Evolutionary conservation across 805 yeast genomes (phyloP).

Genomic region (Ogataea nitratoaversa): DNA sequence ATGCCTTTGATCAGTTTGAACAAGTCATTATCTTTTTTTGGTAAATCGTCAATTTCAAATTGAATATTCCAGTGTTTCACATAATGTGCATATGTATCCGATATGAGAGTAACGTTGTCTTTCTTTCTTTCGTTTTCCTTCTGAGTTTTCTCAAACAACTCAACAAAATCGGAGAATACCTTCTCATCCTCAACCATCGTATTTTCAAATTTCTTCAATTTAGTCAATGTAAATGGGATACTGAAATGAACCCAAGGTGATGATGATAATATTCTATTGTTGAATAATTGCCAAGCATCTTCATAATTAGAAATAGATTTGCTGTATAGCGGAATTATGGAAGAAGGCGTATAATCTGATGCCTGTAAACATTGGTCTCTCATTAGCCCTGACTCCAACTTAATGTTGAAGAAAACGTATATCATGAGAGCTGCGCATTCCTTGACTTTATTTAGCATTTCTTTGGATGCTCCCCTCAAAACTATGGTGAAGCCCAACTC

Average conservation of each 20-base stretch:
- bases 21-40: conserved; percentile 35
- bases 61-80: conserved; percentile 15
- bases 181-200: conserved; percentile 28
- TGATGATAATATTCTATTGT: conserved; percentile 60
- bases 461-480: conserved; percentile 73
- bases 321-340: conserved; percentile 16
- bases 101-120: neutral
- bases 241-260: conserved; percentile 82
- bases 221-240: conserved; percentile 43
- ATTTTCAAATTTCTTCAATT: conserved; percentile 20
- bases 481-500: conserved; percentile 81
- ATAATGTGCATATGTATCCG: no score
- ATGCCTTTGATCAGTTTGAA: conserved; percentile 34
- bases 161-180: conserved; percentile 21
- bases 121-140: conserved; percentile 8
- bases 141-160: conserved; percentile 21
- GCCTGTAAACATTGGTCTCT: conserved; percentile 63
- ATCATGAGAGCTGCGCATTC: conserved; percentile 77
- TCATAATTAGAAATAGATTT: conserved; percentile 24
- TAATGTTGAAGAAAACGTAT: conserved; percentile 71
- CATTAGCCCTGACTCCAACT: conserved; percentile 71
- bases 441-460: conserved; percentile 61
- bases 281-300: conserved; percentile 30
- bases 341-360: conserved; percentile 28
- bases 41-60: conserved; percentile 26